Evolutionary conservation across 2,329 filamentous ascomycete species (phyloP), one percentile per base, ranked within the genome.

Genomic region (Hymenoscyphus repandus): DNA sequence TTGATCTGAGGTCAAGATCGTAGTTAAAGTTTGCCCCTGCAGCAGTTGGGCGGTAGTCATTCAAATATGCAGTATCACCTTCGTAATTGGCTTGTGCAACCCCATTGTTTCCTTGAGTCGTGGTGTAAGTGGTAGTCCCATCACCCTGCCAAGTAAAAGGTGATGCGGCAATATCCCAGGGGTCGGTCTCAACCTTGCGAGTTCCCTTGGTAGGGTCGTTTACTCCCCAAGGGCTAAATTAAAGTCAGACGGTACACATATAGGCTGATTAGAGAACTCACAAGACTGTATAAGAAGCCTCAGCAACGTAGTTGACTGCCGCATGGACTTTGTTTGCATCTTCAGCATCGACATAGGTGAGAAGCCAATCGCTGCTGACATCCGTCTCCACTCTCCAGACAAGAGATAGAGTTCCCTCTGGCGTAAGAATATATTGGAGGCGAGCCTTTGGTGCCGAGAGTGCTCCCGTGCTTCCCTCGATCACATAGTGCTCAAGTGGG

Each of bases 361-460:
- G 64, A n/a, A 82, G 71, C 78, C 78, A 83, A 66, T 81, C 78
- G 53, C 75, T 72, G 7, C 70, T 52, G 37, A 80, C 64, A 50
- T 82, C 77, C 2, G 78, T 82, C 70, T 82, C 78, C 10, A 83
- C 69, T 60, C 78, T 69, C 79, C 79, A 83, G 0, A 75, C 69
- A 17, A 82, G 68, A 6, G 69, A 70, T 4, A 83, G 68, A 1
- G 60, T 66, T 42, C 71, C 72, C 37, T 78, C 72, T 0, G 68
- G 61, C 52, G 73, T 75, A 58, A 73, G 68, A 38, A 80, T 69
- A 64, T 82, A 83, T 34, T 78, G 73, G 2, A 82, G 69, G 54
- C 73, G 73, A 3, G 77, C 78, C 58, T 78, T 72, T 0, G 79
- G 79, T 51, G 80, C 76, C 32, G 70, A 70, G 18, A 72, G 65